Base-by-base conservation (phyloP, 495 filamentous ascomycete genomes). In the Penicillium herquei region DNA sequence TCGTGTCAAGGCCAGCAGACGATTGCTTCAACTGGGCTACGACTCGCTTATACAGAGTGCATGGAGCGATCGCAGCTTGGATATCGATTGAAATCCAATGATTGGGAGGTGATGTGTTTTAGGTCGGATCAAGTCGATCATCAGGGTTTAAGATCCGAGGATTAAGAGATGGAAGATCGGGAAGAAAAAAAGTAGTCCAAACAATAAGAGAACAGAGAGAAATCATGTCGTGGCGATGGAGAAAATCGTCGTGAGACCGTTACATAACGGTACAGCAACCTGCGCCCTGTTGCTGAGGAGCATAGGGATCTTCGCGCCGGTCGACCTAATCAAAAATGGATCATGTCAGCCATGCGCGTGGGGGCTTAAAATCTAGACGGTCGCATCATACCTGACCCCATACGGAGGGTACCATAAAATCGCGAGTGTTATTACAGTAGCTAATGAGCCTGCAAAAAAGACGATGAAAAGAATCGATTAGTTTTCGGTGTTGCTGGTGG, bases 361-460 rank as follows among this genome's bases (percentile, higher is more conserved):
- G 35, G 35, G 41, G 37, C 41, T 35, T 39, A 39, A 21, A 55
- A 53, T 41, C 13, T 49, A 26, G 11, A 42, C 50, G 58, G 62
- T 69, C 21, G 21, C 21, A 57, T 65, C 86, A 72, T 81, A 98
- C 92, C 58, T 84, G 81, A 57, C 95, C 94, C 94, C 95, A 98
- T 69, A 95, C 86, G 47, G 89, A 92, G 49, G 94, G 94, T 59
- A 98, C 94, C 94, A 98, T 98, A 72, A 92, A 98, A 70, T 98
- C 94, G 74, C 91, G 90, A 60, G 94, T 97, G 71, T 87, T 90
- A 68, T 92, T 93, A 74, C 92, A 96, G 74, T 97, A 98, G 57
- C 87, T 87, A 68, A 98, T 97, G 68, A 98, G 87, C 58, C 94
- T 98, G 69, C 48, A 55, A 43, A 47, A 55, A 51, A 52, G 17